phyloP scores from a whole-genome alignment of 257 asterid genomes.

The Solanum microdontum region DNA sequence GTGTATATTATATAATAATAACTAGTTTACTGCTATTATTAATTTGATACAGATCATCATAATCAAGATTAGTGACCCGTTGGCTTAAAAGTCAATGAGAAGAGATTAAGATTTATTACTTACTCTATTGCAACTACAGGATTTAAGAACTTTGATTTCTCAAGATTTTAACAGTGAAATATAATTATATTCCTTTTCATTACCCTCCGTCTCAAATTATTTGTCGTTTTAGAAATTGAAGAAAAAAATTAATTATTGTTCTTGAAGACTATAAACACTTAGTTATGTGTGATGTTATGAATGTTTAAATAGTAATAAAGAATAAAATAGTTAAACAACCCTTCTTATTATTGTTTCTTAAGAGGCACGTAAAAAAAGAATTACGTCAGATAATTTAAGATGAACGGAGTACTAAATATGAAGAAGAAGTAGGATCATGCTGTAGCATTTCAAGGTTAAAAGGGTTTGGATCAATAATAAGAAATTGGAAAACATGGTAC shows the following conservation, averaged over 20 bases:
- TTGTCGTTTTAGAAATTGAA: not conserved
- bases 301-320: not conserved
- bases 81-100: not conserved
- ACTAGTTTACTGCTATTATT: not conserved
- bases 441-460: not conserved
- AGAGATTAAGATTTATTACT: not conserved
- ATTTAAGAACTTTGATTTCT: not conserved
- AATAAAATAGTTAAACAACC: not conserved
- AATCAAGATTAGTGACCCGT: not conserved
- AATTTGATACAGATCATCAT: not conserved
- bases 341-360: not conserved
- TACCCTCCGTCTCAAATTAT: not conserved
- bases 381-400: no score
- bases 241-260: not conserved
- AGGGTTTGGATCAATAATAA: not conserved
- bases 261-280: not conserved
- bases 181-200: not conserved
- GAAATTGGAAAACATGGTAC: not conserved
- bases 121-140: not conserved
- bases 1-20: not conserved
- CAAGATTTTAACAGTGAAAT: not conserved
- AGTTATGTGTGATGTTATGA: not conserved
- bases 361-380: no score
- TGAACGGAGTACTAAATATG: no score
- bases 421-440: not conserved